These are phyloP conservation scores for Thielaviopsis populi DNA, from an alignment of 2,329 filamentous ascomycete species.

Conservation along the genomic window DNA sequence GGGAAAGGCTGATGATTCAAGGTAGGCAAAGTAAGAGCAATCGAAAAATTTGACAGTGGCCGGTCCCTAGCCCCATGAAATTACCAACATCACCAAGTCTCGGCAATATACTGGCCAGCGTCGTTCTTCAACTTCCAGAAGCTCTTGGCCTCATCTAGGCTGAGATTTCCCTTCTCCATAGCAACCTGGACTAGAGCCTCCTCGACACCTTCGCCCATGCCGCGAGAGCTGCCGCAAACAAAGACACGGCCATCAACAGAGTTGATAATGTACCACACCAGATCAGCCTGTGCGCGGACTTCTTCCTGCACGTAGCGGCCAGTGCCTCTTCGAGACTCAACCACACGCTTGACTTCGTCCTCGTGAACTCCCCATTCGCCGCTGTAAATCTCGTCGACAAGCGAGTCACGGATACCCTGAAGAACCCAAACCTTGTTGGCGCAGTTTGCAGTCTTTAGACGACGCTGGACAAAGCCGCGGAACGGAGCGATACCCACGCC, in stretches of 20 bases:
- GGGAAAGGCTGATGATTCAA: neutral
- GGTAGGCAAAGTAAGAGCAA: neutral
- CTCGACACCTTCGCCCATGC: constrained; percentile 96
- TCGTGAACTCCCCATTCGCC: constrained; percentile 95
- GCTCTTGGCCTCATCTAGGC: constrained; percentile 61
- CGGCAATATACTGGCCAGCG: constrained; percentile 88
- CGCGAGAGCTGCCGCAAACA: constrained; percentile 86
- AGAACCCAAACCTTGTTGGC: constrained; percentile 97
- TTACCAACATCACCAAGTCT: constrained; percentile 52
- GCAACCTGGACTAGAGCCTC: constrained; percentile 75
- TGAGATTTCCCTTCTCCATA: constrained; percentile 81
- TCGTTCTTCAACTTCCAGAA: constrained; percentile 92
- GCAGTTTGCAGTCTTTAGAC: constrained; percentile 85
- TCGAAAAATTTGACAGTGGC: neutral
- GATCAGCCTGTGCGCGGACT: constrained; percentile 74
- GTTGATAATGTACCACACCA: constrained; percentile 98
- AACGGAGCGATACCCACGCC: constrained; percentile 96
- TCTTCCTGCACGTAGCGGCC: constrained; percentile 94
- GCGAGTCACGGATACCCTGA: constrained; percentile 82
- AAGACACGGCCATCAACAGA: constrained; percentile 91
- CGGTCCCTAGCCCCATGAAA: neutral
- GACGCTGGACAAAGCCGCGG: constrained; percentile 89
- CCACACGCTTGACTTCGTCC: constrained; percentile 67
- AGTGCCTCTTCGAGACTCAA: constrained; percentile 60
- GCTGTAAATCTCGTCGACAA: constrained; percentile 89